A percentile compares a stretch with the other conserved stretches of the same genome.
phyloP scores from a whole-genome alignment of 2,329 filamentous ascomycete genomes.

The Epichloe gansuensis region DNA sequence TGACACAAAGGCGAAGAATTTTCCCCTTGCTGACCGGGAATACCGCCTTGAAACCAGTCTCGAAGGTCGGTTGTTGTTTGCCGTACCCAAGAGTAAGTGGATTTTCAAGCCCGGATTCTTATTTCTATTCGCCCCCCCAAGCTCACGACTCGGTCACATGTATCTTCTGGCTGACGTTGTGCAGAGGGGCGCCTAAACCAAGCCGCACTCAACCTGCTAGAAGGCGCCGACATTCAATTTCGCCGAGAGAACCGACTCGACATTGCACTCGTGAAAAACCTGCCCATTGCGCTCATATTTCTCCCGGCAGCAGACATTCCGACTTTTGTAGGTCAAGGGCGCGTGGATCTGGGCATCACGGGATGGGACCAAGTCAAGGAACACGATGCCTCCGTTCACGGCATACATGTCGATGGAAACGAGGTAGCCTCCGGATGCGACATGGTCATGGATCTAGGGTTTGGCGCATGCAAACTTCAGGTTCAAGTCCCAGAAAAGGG shows the following conservation, averaged over 20 bases:
- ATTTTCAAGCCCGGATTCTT: not conserved
- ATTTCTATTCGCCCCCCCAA: not conserved
- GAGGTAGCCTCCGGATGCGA: slow-evolving; percentile 52
- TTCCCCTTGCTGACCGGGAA: not conserved
- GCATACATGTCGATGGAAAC: slow-evolving; percentile 34
- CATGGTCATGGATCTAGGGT: slow-evolving; percentile 80
- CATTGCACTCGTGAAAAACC: slow-evolving; percentile 95
- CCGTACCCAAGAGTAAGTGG: slow-evolving; percentile 89
- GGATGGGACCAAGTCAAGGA: slow-evolving; percentile 87
- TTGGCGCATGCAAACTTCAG: slow-evolving; percentile 84
- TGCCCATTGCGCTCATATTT: slow-evolving; percentile 90
- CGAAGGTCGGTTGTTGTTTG: slow-evolving; percentile 86
- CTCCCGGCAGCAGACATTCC: slow-evolving; percentile 95
- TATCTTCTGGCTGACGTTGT: not conserved
- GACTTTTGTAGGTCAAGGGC: slow-evolving; percentile 90
- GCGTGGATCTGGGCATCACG: slow-evolving; percentile 88
- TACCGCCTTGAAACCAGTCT: slow-evolving; percentile 42
- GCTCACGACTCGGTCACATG: not conserved
- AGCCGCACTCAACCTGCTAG: slow-evolving; percentile 76
- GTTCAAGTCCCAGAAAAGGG: slow-evolving; percentile 94
- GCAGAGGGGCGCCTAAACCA: slow-evolving; percentile 80
- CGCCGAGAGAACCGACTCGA: slow-evolving; percentile 88
- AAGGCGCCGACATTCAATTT: slow-evolving; percentile 94
- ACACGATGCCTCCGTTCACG: slow-evolving; percentile 57
- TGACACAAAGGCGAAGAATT: not conserved